Percentiles rank a stretch among this genome's conserved stretches.
Conservation (phyloP, 306 rosid species). For the Canavalia ensiformis region DNA sequence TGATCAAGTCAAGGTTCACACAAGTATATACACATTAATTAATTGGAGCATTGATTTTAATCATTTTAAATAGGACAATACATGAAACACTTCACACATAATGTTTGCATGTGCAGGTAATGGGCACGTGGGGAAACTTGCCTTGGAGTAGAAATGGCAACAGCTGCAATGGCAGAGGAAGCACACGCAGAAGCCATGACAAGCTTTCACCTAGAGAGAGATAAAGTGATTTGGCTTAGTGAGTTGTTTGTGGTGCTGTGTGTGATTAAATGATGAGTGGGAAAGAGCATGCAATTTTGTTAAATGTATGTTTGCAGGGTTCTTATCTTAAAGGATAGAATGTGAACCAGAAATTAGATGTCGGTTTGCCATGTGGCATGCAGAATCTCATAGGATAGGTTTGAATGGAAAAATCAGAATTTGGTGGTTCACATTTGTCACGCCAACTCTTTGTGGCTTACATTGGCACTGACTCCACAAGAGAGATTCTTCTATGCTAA, state of each 20-base stretch:
- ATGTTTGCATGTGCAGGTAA: background rate
- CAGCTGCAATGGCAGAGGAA: conserved; percentile 56
- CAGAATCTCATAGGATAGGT: conserved; percentile 52
- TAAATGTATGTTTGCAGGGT: conserved; percentile 27
- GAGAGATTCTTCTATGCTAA: conserved; percentile 30
- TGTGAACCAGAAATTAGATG: conserved; percentile 33
- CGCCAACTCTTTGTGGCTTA: conserved; percentile 31
- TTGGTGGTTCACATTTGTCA: conserved; percentile 48
- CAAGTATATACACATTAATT: background rate
- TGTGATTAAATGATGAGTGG: conserved; percentile 16
- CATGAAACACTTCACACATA: background rate
- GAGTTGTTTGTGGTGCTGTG: background rate
- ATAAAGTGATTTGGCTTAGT: conserved; percentile 2
- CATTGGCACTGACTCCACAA: conserved; percentile 18
- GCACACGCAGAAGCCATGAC: conserved; percentile 54
- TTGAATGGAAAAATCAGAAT: conserved; percentile 43
- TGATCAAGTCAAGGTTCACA: conserved; percentile 19
- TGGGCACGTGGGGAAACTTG: conserved; percentile 33
- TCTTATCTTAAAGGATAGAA: conserved; percentile 52
- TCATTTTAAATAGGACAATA: background rate
- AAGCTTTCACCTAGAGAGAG: conserved; percentile 6
- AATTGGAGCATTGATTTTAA: background rate
- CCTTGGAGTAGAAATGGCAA: conserved; percentile 57
- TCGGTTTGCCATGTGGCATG: conserved; percentile 49
- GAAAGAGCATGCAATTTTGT: conserved; percentile 40